Evolutionary conservation across 1,139 yeast genomes (phyloP).

Genomic region (Scheffersomyces lignicola): DNA sequence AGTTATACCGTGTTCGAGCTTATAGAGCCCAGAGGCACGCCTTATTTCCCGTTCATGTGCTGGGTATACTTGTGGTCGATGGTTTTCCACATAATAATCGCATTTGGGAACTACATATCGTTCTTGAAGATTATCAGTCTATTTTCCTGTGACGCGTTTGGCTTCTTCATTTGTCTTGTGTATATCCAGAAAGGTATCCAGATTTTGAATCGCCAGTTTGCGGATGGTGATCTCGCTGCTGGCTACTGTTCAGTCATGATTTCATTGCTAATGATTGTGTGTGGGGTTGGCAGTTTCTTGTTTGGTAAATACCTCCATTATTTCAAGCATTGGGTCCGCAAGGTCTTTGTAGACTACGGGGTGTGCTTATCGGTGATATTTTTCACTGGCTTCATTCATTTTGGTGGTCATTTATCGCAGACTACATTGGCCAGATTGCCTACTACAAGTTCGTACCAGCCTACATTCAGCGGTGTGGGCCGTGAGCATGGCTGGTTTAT

Average conservation of each 20-base stretch:
- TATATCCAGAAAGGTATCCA: slow-evolving; percentile 91
- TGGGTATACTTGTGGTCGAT: slow-evolving; percentile 94
- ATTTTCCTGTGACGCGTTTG: slow-evolving; percentile 92
- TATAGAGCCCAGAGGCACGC: slow-evolving; percentile 61
- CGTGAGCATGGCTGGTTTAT: slow-evolving; percentile 71
- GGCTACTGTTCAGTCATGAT: slow-evolving; percentile 80
- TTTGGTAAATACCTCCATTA: slow-evolving; percentile 64
- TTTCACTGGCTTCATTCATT: slow-evolving; percentile 88
- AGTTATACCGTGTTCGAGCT: slow-evolving; percentile 88
- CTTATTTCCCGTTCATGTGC: slow-evolving; percentile 90
- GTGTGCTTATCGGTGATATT: slow-evolving; percentile 81
- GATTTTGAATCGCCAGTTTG: slow-evolving; percentile 71
- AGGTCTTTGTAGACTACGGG: slow-evolving; percentile 80
- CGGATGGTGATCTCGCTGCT: slow-evolving; percentile 40
- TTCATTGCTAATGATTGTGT: slow-evolving; percentile 69
- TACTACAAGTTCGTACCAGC: slow-evolving; percentile 70
- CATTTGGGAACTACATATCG: slow-evolving; percentile 68
- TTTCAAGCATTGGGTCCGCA: slow-evolving; percentile 59
- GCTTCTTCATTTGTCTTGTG: slow-evolving; percentile 85
- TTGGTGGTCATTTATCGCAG: slow-evolving; percentile 69
- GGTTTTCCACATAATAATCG: slow-evolving; percentile 74
- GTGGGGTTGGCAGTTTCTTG: slow-evolving; percentile 66
- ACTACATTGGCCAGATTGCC: slow-evolving; percentile 62
- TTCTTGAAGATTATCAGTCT: slow-evolving; percentile 72
- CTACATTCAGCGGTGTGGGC: slow-evolving; percentile 48